Evolutionary conservation across 2,329 filamentous ascomycete genomes (phyloP), one percentile per base, ranked within the genome.

Genomic region (Trichoderma brevicompactum): DNA sequence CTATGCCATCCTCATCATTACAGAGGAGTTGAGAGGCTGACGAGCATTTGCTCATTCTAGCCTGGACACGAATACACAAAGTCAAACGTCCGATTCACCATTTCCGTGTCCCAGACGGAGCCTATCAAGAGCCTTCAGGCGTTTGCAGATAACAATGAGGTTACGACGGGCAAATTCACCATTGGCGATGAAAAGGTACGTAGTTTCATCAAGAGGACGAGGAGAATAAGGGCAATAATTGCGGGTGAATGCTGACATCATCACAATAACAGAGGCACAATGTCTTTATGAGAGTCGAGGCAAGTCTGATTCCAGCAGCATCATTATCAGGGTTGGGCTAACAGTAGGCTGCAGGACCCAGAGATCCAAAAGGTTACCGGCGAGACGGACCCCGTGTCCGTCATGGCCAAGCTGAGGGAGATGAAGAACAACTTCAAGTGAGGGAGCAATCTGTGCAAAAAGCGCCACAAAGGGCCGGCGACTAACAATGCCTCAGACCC

Each of bases 41-140:
- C n/a, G 10, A 17, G 5, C 64, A 2, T 28, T 65, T 10, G 15
- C 7, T 65, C 7, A 12, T 9, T 52, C 46, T 41, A 94, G 89
- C 94, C 94, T 17, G 95, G 95, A 4, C 95, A 99, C 73, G 95
- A 98, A 78, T 99, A 99, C 80, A 99, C 95, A n/a, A 97, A 95
- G 79, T 86, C 90, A 59, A 99, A 99, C 74, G 92, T 95, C 73
- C 92, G 92, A 76, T 99, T 99, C 74, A 89, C 87, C 54, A 80
- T 90, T 66, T 90, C 89, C 2, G 90, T 98, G 15, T 81, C 90
- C 64, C 87, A 92, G 72, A 90, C 86, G 48, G 88, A 91, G 55
- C 83, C 91, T 0, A 87, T 97, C 68, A 88, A 91, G 82, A 90
- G 89, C 71, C 83, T 99, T 38, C 82, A 91, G 70, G 82, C 84